These are phyloP conservation scores for Calocybe indica DNA, from an alignment of 768 basidiomycete species.

Conservation along the genomic window DNA sequence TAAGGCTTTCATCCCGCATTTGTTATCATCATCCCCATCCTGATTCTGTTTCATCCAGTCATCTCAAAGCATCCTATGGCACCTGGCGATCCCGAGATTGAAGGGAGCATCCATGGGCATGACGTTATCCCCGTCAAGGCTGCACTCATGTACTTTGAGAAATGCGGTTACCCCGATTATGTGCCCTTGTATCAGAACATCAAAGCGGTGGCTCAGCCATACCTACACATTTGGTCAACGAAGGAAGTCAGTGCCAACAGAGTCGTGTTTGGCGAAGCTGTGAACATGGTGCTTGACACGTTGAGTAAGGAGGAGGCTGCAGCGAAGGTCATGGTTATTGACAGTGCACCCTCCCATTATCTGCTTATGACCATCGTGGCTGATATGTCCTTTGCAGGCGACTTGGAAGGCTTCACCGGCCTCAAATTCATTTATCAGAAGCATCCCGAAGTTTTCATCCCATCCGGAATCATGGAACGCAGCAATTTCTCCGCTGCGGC, in stretches of 20 bases:
- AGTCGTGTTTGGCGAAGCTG: conserved; percentile 81
- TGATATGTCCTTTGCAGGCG: conserved; percentile 35
- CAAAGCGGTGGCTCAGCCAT: conserved; percentile 49
- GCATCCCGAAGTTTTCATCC: conserved; percentile 82
- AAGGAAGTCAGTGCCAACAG: conserved; percentile 78
- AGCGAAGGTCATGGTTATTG: conserved; percentile 82
- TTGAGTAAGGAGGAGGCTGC: conserved; percentile 72
- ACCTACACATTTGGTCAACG: conserved; percentile 63
- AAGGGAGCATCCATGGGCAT: conserved; percentile 77
- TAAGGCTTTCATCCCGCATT: conserved; percentile 19
- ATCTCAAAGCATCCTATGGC: conserved; percentile 67
- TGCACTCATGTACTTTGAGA: conserved; percentile 68
- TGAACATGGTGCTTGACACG: conserved; percentile 69
- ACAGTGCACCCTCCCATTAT: conserved; percentile 39
- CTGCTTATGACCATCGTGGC: conserved; percentile 5
- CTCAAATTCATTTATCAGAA: conserved; percentile 85
- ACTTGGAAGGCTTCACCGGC: conserved; percentile 86
- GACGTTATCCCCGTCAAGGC: conserved; percentile 81
- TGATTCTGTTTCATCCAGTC: conserved; percentile 31
- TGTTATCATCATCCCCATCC: neutral
- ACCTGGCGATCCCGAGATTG: conserved; percentile 64
- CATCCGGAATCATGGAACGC: conserved; percentile 85
- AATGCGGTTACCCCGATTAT: conserved; percentile 53
- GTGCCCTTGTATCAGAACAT: conserved; percentile 56
- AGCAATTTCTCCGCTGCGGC: conserved; percentile 84